Evolutionary conservation across 2,329 filamentous ascomycete genomes (phyloP).

Genomic region (Penicillium polonicum): DNA sequence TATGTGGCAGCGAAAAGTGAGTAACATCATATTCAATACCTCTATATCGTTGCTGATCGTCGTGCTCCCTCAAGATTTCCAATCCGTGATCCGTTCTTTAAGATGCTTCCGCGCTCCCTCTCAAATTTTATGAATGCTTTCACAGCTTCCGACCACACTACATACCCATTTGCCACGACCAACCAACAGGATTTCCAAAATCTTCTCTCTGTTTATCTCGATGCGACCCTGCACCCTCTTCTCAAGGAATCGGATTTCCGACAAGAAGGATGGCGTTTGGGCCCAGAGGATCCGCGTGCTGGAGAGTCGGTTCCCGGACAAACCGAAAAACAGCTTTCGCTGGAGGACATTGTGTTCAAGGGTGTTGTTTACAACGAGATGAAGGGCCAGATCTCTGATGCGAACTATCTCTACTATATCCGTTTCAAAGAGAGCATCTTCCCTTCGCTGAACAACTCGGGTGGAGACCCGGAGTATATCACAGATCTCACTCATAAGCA

Average conservation of each 20-base stretch:
- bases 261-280: conserved; percentile 95
- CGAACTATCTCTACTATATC: conserved; percentile 93
- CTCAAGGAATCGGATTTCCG: conserved; percentile 89
- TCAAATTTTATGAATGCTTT: conserved; percentile 99
- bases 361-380: conserved; percentile 99
- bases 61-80: conserved; percentile 64
- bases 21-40: conserved; percentile 10
- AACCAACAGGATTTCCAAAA: conserved; percentile 95
- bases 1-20: conserved; percentile 92
- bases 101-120: conserved; percentile 97
- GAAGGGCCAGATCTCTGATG: conserved; percentile 99
- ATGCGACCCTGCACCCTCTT: conserved; percentile 86
- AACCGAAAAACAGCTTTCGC: conserved; percentile 59
- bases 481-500: conserved; percentile 92
- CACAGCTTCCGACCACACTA: conserved; percentile 93
- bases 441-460: conserved; percentile 92
- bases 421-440: conserved; percentile 93
- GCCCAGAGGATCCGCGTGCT: conserved; percentile 79
- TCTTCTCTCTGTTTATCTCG: conserved; percentile 92
- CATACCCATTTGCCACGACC: conserved; percentile 96
- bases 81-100: conserved; percentile 99
- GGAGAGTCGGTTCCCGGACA: conserved; percentile 47
- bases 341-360: conserved; percentile 75
- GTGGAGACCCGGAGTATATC: conserved; percentile 93
- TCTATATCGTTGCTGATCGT: conserved; percentile 15